Evolutionary conservation across 768 basidiomycete species (phyloP), one percentile per base, ranked within the genome.

Genomic region (Baorangia bicolor): DNA sequence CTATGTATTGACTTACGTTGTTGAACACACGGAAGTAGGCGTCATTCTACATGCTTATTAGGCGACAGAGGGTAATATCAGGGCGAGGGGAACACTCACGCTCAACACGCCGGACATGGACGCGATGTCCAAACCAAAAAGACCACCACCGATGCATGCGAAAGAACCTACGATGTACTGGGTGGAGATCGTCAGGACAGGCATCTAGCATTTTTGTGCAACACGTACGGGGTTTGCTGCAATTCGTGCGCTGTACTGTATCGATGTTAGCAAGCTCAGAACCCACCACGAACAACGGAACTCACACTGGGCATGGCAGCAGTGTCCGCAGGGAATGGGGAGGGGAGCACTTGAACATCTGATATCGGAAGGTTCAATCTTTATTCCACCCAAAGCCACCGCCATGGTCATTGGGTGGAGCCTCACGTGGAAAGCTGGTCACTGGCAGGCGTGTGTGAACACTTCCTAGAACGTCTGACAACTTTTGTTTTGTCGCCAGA

Each of bases 121-220:
- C 64, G 87, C 87, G 65, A 90, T 88, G 77, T 90, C 88, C 75
- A 90, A 68, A 69, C 88, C 88, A 66, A 90, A 90, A 35, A 90
- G 80, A 46, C 86, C 86, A 61, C 88, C 87, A 35, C 88, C 88
- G 58, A 90, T 89, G 68, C 88, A 90, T 70, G 88, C 88, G 71
- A 90, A 90, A 18, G 86, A 83, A 30, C 88, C 88, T 52, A 90
- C 88, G 54, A 89, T 70, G 69, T 89, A 89, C 87, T 89, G 58
- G n/a, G 28, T 21, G n/a, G 42, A 39, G 8, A n/a, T 23, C 16
- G 40, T 69, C 34, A 64, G 51, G n/a, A 53, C 27, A 27, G 11
- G 31, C 13, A n/a, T 44, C 27, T 0, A 21, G 14, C 14, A 18
- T 21, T 20, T 18, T 41, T 20, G 33, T 23, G 25, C 18, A 28